Evolutionary conservation across 345 rosid genomes (phyloP), one percentile per base, ranked within the genome.

Genomic region (Camelina sativa): DNA sequence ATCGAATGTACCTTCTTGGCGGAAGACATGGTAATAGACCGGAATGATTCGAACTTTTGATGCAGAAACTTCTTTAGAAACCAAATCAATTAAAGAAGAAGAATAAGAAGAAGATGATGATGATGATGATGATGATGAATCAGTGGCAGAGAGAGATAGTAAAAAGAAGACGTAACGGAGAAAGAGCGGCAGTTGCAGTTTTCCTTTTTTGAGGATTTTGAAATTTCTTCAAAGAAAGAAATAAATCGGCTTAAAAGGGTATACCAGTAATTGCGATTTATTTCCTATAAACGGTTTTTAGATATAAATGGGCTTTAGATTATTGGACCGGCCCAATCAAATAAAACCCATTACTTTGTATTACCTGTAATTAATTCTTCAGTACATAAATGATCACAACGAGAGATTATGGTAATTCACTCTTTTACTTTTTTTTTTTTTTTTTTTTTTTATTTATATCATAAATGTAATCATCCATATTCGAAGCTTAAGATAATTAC

Each of bases 151-250:
- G 51, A 38, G 43, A 47, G 51, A 47, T 43, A 47, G 69, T 28
- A 20, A 41, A 61, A 53, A 53, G 5, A 28, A 28, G 69, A 20
- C 69, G 69, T 54, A 25, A 62, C 32, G 46, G 11, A 34, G 70
- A 78, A 53, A 72, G 78, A 67, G 78, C 74, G 81, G 70, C 73
- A 78, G 81, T 71, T 71, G 23, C 34, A 1, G 15, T 20, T 30
- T 50, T 55, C 28, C 25, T 37, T 23, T 43, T n/a, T 2, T 5
- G 37, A 12, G 0, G 41, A 28, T 58, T 74, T 58, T 75, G 30
- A 50, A 75, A 25, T n/a, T 3, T 7, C 37, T 30, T 10, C 46
- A 28, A 9, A 17, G 3, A 17, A 7, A 28, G 2, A 0, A 11
- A 12, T 20, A 6, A 2, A 58, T 30, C 22, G 3, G 35, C 55